Conservation (phyloP, 352 stramenopile species). For the Phytophthora nicotianae region DNA sequence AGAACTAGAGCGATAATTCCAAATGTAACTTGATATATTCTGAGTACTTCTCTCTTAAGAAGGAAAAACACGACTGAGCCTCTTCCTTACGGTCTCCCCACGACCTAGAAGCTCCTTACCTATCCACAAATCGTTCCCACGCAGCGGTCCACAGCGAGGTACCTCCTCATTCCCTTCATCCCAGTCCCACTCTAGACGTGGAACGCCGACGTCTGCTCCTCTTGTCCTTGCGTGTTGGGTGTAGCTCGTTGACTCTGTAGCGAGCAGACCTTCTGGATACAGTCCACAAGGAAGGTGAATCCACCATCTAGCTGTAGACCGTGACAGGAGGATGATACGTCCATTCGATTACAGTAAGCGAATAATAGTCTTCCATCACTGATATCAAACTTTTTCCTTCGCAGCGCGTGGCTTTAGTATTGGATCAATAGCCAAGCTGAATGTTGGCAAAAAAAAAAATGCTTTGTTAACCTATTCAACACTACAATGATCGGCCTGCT, state of each 20-base stretch:
- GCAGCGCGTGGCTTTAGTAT: too few relatives aligned
- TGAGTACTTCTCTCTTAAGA: background rate
- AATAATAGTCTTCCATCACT: too few relatives aligned
- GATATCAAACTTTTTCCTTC: too few relatives aligned
- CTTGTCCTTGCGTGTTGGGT: too few relatives aligned
- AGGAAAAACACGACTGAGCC: background rate
- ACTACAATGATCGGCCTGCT: too few relatives aligned
- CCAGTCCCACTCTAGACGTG: too few relatives aligned
- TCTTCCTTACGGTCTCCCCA: background rate
- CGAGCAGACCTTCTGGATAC: background rate
- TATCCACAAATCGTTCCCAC: background rate
- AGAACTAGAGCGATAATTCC: background rate
- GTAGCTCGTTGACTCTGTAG: background rate
- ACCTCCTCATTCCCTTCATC: background rate
- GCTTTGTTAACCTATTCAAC: too few relatives aligned
- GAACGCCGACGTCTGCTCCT: too few relatives aligned
- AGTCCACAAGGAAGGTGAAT: background rate
- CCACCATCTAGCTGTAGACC: background rate
- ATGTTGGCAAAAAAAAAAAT: too few relatives aligned
- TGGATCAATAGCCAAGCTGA: too few relatives aligned
- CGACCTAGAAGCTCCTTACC: background rate
- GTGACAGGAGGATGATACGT: too few relatives aligned
- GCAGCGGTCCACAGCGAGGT: background rate
- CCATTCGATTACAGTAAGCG: too few relatives aligned
- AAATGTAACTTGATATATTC: background rate